Evolutionary conservation across 257 asterid species (phyloP).

Genomic region (Petrea volubilis): DNA sequence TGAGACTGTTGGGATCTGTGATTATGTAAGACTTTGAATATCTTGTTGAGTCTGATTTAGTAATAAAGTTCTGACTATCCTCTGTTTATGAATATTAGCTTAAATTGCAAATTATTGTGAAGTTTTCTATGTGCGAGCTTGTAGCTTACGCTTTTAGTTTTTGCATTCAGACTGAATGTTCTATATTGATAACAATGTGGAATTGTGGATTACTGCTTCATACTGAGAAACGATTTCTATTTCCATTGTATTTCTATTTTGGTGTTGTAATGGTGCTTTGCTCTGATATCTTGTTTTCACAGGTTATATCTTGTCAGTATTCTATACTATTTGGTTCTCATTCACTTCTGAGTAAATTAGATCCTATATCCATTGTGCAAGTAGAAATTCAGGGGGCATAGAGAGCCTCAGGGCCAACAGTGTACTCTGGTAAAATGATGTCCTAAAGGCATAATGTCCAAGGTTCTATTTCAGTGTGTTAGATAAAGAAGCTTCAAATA

Average conservation of each 20-base stretch:
- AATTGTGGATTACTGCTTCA: not conserved
- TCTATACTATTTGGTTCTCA: not conserved
- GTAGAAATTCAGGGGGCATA: not conserved
- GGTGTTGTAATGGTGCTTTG: not conserved
- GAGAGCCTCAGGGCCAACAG: not conserved
- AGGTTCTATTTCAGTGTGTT: not conserved
- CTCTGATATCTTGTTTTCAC: not conserved
- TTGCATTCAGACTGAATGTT: not conserved
- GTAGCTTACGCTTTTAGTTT: not conserved
- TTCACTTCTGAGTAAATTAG: not conserved
- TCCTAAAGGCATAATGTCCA: not conserved
- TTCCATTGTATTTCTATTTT: not conserved
- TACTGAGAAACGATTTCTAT: not conserved
- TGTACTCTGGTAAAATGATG: too few relatives aligned
- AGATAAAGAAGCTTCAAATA: not conserved
- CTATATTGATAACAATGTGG: not conserved
- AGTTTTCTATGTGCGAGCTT: not conserved
- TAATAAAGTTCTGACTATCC: not conserved
- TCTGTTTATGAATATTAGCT: not conserved
- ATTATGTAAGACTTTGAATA: conserved; percentile 65
- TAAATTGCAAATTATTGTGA: not conserved
- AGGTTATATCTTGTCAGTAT: too few relatives aligned
- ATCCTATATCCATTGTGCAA: not conserved
- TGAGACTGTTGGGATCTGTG: conserved; percentile 66
- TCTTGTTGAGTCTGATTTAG: conserved; percentile 13